These are phyloP conservation scores for Colletotrichum endophyticum DNA, from an alignment of 2,329 filamentous ascomycete species.

Conservation along the genomic window DNA sequence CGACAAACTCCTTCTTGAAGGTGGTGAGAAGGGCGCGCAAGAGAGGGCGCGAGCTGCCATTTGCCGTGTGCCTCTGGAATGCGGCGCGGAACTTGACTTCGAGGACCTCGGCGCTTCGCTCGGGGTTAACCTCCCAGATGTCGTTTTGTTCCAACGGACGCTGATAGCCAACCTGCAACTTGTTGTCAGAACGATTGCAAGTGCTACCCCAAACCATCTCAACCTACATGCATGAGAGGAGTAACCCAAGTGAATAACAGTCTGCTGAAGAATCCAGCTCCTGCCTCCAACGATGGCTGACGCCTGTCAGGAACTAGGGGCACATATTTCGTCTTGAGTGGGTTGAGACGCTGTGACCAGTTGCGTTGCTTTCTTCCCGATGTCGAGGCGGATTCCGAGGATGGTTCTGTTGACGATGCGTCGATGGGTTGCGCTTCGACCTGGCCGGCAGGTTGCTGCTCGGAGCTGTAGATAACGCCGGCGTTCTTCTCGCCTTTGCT, in stretches of 20 bases:
- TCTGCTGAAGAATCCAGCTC: neutral
- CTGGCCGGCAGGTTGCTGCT: neutral
- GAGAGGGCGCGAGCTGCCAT: conserved; percentile 74
- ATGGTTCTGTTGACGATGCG: neutral
- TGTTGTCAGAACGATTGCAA: neutral
- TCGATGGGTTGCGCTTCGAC: neutral
- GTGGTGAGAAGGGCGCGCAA: conserved; percentile 81
- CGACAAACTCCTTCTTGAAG: conserved; percentile 81
- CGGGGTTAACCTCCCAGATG: conserved; percentile 85
- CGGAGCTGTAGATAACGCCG: neutral
- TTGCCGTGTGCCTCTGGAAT: conserved; percentile 60
- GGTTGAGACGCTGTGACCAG: neutral
- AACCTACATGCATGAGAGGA: neutral
- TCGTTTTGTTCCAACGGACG: conserved; percentile 82
- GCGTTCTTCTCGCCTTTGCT: neutral
- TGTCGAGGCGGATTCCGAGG: neutral
- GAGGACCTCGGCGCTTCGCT: conserved; percentile 72
- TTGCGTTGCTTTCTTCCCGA: neutral
- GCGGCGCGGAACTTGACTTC: conserved; percentile 71
- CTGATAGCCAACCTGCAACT: conserved; percentile 75
- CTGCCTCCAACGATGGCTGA: neutral
- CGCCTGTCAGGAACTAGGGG: neutral
- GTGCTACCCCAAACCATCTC: neutral
- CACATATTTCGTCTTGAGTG: neutral
- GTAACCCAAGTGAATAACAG: neutral